Evolutionary conservation across 2,329 filamentous ascomycete genomes (phyloP).

Genomic region (Trichoderma asperellum): DNA sequence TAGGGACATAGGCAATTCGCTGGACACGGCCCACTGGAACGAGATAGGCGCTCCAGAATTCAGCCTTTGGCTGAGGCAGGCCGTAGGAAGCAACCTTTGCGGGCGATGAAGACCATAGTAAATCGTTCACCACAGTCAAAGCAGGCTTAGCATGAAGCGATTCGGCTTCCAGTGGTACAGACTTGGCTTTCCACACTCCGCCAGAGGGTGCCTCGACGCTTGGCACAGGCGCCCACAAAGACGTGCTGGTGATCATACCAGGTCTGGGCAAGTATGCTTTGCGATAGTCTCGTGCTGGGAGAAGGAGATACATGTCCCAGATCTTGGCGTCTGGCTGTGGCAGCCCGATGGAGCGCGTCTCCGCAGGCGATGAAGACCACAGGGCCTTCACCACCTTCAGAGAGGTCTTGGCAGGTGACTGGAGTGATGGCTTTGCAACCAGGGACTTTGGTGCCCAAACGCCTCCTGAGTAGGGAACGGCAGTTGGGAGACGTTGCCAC

Average conservation of each 20-base stretch:
- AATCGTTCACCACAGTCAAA: neutral
- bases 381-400: neutral
- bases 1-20: neutral
- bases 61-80: constrained; percentile 2
- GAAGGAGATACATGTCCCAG: constrained; percentile 18
- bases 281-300: neutral
- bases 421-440: neutral
- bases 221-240: constrained; percentile 40
- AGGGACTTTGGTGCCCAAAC: neutral
- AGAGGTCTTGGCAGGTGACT: neutral
- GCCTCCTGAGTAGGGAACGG: neutral
- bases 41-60: constrained; percentile 3
- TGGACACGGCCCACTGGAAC: neutral
- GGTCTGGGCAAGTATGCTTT: constrained; percentile 32
- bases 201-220: neutral
- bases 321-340: neutral
- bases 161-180: neutral
- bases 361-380: neutral
- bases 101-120: constrained; percentile 3
- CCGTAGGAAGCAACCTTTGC: constrained; percentile 2
- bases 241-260: constrained; percentile 42
- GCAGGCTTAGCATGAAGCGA: neutral
- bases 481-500: constrained; percentile 36
- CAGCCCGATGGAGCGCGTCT: neutral
- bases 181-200: constrained; percentile 11